These are phyloP conservation scores for Neonectria punicea DNA, from an alignment of 2,329 filamentous ascomycete species.

Conservation along the genomic window DNA sequence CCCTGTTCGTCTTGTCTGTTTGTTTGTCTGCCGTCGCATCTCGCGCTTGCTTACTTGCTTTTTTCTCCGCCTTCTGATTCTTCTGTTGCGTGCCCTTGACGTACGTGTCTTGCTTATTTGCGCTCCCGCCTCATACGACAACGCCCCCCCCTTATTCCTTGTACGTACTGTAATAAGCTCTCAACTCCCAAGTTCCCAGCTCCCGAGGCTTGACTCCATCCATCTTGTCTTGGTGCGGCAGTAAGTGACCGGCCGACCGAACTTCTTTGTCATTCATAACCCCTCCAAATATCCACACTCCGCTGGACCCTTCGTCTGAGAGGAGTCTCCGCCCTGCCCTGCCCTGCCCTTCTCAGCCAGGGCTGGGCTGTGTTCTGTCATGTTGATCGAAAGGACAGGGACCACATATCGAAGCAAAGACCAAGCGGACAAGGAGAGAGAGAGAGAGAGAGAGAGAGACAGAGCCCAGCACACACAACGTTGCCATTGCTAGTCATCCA, in stretches of 20 bases:
- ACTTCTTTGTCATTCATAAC: slow-evolving; percentile 18
- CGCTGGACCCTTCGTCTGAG: neutral
- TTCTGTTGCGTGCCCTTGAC: slow-evolving; percentile 17
- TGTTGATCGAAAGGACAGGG: neutral
- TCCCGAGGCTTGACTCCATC: slow-evolving; percentile 7
- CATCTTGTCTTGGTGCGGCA: slow-evolving; percentile 22
- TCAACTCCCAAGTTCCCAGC: slow-evolving; percentile 1
- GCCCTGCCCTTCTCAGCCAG: neutral
- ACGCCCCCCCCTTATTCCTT: slow-evolving; percentile 12
- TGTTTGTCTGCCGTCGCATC: slow-evolving; percentile 26
- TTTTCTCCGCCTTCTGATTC: slow-evolving; percentile 16
- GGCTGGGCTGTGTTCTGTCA: neutral
- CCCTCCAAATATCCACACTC: slow-evolving; percentile 17
- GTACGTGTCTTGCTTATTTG: neutral
- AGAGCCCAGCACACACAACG: slow-evolving; percentile 5
- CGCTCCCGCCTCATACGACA: slow-evolving; percentile 25
- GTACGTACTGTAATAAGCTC: neutral
- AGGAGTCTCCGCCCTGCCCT: slow-evolving; percentile 1
- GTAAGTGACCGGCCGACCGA: slow-evolving; percentile 23
- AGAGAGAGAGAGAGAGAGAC: too few relatives aligned
- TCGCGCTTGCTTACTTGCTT: slow-evolving; percentile 38
- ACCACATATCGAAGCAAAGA: neutral
- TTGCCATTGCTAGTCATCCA: slow-evolving; percentile 16
- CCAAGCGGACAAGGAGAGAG: neutral
- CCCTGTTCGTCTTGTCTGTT: neutral